These are phyloP conservation scores for Salinomyces thailandicus DNA, from an alignment of 2,329 filamentous ascomycete genomes.

Conservation along the genomic window DNA sequence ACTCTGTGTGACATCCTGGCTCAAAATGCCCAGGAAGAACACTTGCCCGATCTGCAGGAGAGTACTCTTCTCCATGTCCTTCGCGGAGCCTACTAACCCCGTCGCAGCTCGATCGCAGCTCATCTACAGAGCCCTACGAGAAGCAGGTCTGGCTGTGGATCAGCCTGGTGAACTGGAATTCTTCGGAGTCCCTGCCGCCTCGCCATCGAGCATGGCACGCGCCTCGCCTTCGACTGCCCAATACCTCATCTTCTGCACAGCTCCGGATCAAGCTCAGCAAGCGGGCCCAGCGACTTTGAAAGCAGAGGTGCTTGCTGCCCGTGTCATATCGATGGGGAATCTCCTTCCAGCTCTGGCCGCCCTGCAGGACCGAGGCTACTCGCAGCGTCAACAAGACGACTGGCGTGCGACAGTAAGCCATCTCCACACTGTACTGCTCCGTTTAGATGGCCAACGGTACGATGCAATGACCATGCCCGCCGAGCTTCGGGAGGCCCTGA, in stretches of 20 bases:
- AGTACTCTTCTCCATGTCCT: neutral
- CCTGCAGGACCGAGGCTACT: neutral
- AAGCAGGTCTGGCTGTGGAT: neutral
- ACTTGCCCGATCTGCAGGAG: slow-evolving; percentile 1
- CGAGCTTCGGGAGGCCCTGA: neutral
- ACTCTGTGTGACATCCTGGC: neutral
- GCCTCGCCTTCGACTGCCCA: neutral
- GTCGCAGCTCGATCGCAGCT: neutral
- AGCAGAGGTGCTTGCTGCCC: neutral
- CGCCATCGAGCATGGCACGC: neutral
- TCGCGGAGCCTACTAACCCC: neutral
- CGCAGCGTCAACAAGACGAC: neutral
- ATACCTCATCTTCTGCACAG: neutral
- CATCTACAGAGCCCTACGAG: neutral
- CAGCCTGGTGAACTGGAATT: neutral
- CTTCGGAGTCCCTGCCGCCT: neutral
- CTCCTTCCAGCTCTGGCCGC: neutral
- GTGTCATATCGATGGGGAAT: slow-evolving; percentile 2
- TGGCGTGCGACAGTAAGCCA: neutral
- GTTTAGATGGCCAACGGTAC: neutral
- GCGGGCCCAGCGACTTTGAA: neutral
- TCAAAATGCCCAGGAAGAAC: neutral
- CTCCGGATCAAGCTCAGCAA: neutral
- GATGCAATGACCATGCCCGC: neutral
- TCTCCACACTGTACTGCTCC: neutral